Conservation (phyloP, 371 early-diverging fungal genomes). For the Mortierella sp. region DNA sequence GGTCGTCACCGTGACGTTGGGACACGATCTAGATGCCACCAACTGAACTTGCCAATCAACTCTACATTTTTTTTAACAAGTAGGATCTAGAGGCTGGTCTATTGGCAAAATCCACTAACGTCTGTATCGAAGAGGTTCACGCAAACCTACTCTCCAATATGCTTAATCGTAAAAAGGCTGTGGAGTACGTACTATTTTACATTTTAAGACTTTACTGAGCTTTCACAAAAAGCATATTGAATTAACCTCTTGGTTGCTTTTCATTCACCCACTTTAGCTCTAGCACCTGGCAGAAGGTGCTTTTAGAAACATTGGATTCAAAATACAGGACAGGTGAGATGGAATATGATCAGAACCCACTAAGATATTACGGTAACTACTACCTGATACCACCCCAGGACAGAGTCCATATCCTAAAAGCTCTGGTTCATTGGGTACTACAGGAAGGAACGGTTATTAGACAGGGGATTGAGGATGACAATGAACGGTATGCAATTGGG, state of each 20-base stretch:
- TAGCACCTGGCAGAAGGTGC: constrained; percentile 38
- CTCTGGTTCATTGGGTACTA: constrained; percentile 52
- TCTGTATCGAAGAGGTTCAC: constrained; percentile 45
- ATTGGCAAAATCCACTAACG: constrained; percentile 25
- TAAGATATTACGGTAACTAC: constrained; percentile 37
- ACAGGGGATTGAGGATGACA: constrained; percentile 41
- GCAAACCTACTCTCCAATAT: constrained; percentile 48
- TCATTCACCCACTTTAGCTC: constrained; percentile 10
- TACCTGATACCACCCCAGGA: constrained; percentile 34
- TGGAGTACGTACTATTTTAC: constrained; percentile 34
- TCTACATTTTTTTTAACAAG: not conserved
- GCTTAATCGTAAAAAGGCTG: constrained; percentile 55
- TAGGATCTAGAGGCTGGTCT: constrained; percentile 46
- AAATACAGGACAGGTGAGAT: constrained; percentile 38
- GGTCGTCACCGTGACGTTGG: not conserved
- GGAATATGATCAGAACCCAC: constrained; percentile 35
- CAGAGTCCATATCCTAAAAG: constrained; percentile 39
- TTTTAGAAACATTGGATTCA: constrained; percentile 43
- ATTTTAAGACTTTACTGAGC: not conserved
- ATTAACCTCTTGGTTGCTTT: not conserved
- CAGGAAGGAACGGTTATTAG: constrained; percentile 40
- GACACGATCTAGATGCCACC: not conserved
- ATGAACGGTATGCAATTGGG: constrained; percentile 24
- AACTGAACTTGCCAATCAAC: not conserved
- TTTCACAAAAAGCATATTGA: not conserved